Evolutionary conservation across 345 rosid genomes (phyloP), one percentile per base, ranked within the genome.

Genomic region (Anacardium occidentale): DNA sequence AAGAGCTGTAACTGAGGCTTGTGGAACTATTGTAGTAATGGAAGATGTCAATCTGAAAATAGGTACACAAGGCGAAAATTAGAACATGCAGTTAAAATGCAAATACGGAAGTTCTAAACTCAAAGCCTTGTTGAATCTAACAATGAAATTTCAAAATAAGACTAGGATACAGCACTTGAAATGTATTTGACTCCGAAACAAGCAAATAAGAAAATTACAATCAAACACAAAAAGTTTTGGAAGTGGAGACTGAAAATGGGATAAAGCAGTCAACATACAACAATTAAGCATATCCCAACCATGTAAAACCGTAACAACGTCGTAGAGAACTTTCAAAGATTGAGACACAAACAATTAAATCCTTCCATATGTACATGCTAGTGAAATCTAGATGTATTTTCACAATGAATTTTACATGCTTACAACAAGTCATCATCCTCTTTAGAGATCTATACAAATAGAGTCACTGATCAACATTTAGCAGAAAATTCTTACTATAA

Each of bases 1-100:
- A 62, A 94, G 67, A 45, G 95, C 86, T 53, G 96, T 73, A 66
- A 94, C 85, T 44, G 92, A 77, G 62, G 94, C 96, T 79, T 73
- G 83, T 25, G 78, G 78, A 79, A 80, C 61, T 54, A 78, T 60
- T 65, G 65, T 48, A 25, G 69, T 72, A 72, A 70, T 79, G 66
- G 86, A 78, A 70, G 83, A 63, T 12, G 83, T 73, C 75, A 87
- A 76, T 76, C 98, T 90, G 85, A 72, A 53, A 73, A 44, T n/a
- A 71, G 37, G 74, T 60, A 73, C 75, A 74, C 59, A 9, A 62
- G 55, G 21, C 24, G 55, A 37, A 55, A 64, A 47, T 45, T 26
- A 62, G 57, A 51, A 66, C 56, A 47, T 64, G 69, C 10, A 18
- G 61, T 14, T 40, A 63, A 17, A 50, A 62, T 21, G 40, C 53